Conservation (phyloP, 768 basidiomycete genomes). For the Tulasnella sp. region DNA sequence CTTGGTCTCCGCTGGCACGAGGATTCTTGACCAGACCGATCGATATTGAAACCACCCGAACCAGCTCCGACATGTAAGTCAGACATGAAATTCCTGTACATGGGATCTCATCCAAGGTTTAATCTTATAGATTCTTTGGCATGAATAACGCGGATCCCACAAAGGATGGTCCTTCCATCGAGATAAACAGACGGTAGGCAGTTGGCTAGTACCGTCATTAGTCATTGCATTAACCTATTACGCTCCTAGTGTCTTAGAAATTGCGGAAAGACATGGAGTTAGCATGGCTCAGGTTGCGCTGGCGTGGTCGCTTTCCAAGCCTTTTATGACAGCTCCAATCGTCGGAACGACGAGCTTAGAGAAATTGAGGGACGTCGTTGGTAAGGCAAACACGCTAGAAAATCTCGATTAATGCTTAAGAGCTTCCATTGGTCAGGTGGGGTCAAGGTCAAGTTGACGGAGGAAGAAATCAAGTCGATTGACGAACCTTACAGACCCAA, state of each 20-base stretch:
- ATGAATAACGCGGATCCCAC: not conserved
- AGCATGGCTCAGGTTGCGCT: conserved; percentile 38
- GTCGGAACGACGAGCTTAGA: conserved; percentile 23
- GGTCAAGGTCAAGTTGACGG: conserved; percentile 32
- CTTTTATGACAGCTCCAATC: conserved; percentile 19
- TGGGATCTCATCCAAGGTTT: not conserved
- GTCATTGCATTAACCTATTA: too few relatives aligned
- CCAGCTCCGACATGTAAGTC: not conserved
- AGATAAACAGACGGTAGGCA: conserved; percentile 2
- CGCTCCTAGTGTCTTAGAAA: conserved; percentile 30
- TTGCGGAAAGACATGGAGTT: conserved; percentile 34
- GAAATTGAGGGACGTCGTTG: conserved; percentile 44
- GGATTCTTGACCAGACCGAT: conserved; percentile 30
- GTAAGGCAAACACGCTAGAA: conserved; percentile 32
- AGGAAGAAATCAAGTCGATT: conserved; percentile 38
- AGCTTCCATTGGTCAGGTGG: not conserved
- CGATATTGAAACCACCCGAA: not conserved
- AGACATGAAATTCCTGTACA: not conserved
- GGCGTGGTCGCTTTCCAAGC: conserved; percentile 29
- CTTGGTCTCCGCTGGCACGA: conserved; percentile 33
- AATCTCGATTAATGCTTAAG: too few relatives aligned
- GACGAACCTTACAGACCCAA: conserved; percentile 35
- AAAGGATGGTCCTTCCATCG: not conserved
- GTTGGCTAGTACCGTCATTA: too few relatives aligned
- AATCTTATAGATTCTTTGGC: not conserved